Conservation (phyloP, 2,329 filamentous ascomycete genomes). For the Clonostachys rosea region DNA sequence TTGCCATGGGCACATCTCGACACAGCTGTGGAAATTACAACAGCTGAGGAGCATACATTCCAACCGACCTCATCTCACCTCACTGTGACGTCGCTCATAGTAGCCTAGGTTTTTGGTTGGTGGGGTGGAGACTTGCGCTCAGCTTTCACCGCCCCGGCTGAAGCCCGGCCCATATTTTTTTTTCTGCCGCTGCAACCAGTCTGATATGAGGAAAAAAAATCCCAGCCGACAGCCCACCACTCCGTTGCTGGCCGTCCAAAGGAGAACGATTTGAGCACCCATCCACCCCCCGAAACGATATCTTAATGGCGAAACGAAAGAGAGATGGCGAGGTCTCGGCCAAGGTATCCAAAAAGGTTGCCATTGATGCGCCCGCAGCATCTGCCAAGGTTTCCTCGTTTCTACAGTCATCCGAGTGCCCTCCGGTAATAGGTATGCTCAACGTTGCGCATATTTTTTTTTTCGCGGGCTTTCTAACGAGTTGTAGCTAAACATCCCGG, state of each 20-base stretch:
- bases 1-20: no score
- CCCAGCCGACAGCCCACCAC: slow-evolving; percentile 15
- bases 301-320: slow-evolving; percentile 42
- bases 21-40: no score
- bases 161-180: slow-evolving; percentile 3
- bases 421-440: slow-evolving; percentile 47
- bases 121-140: slow-evolving; percentile 1
- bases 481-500: slow-evolving; percentile 24
- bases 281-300: neutral
- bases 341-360: slow-evolving; percentile 48
- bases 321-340: slow-evolving; percentile 32
- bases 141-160: slow-evolving; percentile 3
- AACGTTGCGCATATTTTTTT: no score
- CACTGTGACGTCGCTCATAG: slow-evolving; percentile 3
- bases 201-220: slow-evolving; percentile 15
- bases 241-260: neutral
- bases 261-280: slow-evolving; percentile 1
- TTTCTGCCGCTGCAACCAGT: slow-evolving; percentile 1
- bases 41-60: no score
- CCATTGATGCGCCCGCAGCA: slow-evolving; percentile 31
- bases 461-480: no score
- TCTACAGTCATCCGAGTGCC: slow-evolving; percentile 36
- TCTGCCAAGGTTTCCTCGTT: slow-evolving; percentile 41
- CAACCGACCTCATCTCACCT: no score
- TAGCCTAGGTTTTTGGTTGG: neutral